These are phyloP conservation scores for Oryza meyeriana DNA, from an alignment of 176 grass and related monocot species.

Conservation along the genomic window DNA sequence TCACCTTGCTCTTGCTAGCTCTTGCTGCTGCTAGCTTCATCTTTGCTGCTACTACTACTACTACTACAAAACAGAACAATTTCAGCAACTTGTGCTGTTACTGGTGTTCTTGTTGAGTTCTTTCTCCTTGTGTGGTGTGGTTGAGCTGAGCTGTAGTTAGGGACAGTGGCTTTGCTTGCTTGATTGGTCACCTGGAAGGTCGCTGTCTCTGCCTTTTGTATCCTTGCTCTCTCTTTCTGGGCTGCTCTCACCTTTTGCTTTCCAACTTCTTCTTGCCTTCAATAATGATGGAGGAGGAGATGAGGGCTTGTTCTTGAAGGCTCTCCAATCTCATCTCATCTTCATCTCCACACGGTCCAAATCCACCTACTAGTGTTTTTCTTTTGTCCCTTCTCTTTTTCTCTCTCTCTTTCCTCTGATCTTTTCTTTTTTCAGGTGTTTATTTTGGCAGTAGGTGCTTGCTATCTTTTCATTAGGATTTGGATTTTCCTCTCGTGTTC, in stretches of 20 bases:
- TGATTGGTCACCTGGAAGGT: slow-evolving; percentile 37
- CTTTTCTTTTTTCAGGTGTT: slow-evolving; percentile 12
- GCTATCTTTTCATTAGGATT: not conserved
- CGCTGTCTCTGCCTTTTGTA: slow-evolving; percentile 26
- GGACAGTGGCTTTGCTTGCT: not conserved
- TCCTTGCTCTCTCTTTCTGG: slow-evolving; percentile 4
- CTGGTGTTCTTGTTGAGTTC: not conserved
- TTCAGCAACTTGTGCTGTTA: not conserved
- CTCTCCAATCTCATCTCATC: not conserved
- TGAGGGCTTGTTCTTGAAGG: slow-evolving; percentile 25
- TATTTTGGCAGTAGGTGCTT: slow-evolving; percentile 6
- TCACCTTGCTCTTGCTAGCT: not conserved
- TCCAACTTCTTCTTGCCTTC: slow-evolving; percentile 23
- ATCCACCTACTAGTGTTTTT: not conserved
- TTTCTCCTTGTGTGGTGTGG: not conserved
- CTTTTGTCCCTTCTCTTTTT: not conserved
- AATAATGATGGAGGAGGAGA: slow-evolving; percentile 20
- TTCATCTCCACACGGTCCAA: not conserved
- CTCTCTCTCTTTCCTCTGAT: not conserved
- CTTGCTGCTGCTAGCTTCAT: not conserved
- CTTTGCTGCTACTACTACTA: not conserved
- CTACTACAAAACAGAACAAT: not conserved
- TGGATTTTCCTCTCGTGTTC: not conserved
- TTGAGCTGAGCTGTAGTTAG: not conserved
- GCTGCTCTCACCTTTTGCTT: slow-evolving; percentile 11